These are phyloP conservation scores for Globisporangium alternatum DNA, from an alignment of 352 stramenopile genomes.

Conservation along the genomic window DNA sequence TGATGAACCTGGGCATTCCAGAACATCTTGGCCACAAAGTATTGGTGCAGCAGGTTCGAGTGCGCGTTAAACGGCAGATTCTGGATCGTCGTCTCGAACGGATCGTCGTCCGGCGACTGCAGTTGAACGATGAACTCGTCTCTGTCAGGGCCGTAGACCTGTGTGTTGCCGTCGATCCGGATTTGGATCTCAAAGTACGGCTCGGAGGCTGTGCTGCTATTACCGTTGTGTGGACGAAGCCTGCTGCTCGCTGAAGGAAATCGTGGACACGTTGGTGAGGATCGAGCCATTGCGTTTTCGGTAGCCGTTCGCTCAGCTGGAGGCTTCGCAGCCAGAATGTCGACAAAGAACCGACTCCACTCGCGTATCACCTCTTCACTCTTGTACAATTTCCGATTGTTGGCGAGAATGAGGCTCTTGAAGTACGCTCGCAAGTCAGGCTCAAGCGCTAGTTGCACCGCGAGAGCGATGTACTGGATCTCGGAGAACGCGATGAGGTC, in stretches of 20 bases:
- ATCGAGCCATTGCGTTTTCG: neutral
- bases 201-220: neutral
- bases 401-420: conserved; percentile 24
- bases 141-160: neutral
- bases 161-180: neutral
- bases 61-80: neutral
- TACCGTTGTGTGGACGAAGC: neutral
- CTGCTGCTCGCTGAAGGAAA: neutral
- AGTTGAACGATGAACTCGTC: conserved; percentile 6
- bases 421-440: conserved; percentile 14
- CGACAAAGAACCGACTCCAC: conserved; percentile 39
- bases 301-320: neutral
- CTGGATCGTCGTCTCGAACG: conserved; percentile 13
- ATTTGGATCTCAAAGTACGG: conserved; percentile 11
- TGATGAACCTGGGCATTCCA: conserved; percentile 31
- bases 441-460: conserved; percentile 32
- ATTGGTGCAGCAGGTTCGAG: conserved; percentile 27
- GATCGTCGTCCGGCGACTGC: conserved; percentile 18
- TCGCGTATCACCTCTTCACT: conserved; percentile 30
- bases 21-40: conserved; percentile 33
- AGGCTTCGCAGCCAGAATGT: conserved; percentile 18
- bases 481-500: conserved; percentile 27
- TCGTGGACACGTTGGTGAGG: neutral
- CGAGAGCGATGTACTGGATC: conserved; percentile 22
- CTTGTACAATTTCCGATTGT: conserved; percentile 37